Evolutionary conservation across 2,329 filamentous ascomycete genomes (phyloP), one percentile per base, ranked within the genome.

Genomic region (Verticillium isaacii): DNA sequence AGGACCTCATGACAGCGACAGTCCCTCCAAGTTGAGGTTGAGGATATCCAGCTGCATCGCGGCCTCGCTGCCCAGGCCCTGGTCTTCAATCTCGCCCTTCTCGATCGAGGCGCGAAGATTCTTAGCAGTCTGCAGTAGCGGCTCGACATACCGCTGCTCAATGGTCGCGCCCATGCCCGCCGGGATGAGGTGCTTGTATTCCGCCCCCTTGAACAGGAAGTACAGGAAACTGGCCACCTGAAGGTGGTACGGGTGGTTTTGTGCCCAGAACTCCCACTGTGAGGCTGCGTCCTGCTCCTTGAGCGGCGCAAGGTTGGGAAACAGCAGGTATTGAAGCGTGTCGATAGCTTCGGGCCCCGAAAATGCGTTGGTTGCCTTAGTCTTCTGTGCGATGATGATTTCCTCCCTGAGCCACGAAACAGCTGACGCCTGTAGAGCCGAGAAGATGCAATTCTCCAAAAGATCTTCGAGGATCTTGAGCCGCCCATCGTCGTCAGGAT

Each of bases 361-460:
- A 69, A 89, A 89, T 34, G 68, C 64, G 41, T 69, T 69, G 2
- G 65, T 66, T 19, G 59, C 59, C 14, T 71, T 74, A 32, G 71
- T 61, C 50, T 72, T 71, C 32, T 67, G 73, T 3, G 83, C 80
- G 5, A 77, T 71, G 9, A 87, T 77, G 17, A 89, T 75, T 69
- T 89, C 87, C 66, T 89, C 86, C 60, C 85, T 82, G 37, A 89
- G 73, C 87, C 87, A 89, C 4, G 80, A 80, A 5, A 89, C 80
- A 0, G 86, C 86, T 52, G 84, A 85, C 9, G 84, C 86, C 70
- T 88, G 87, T 41, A 89, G 77, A 0, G 82, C 79, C 2, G 85
- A 79, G 67, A 86, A 89, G 66, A 85, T 81, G 76, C 86, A 89
- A 70, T 88, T 86, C 72, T 89, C 85, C 14, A 89, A 74, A 14